A percentile compares a stretch with the other conserved stretches of the same genome.
phyloP scores from a whole-genome alignment of 306 rosid genomes.

The Lotus japonicus region DNA sequence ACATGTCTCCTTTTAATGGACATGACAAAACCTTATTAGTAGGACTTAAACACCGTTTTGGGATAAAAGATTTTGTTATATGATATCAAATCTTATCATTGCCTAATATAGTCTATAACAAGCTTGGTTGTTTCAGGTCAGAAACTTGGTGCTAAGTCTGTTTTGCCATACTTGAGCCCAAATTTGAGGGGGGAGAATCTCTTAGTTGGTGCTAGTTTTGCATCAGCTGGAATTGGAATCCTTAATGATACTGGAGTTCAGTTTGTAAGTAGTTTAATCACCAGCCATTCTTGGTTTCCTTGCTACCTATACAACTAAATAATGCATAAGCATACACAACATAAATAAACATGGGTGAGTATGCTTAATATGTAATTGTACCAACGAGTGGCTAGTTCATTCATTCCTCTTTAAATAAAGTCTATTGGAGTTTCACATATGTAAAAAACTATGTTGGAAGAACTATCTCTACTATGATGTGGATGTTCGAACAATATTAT shows the following conservation, averaged over 20 bases:
- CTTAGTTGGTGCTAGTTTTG: conserved; percentile 68
- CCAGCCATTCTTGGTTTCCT: neutral
- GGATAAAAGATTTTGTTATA: no score
- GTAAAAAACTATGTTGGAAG: no score
- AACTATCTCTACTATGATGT: no score
- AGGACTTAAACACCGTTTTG: no score
- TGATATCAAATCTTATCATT: neutral
- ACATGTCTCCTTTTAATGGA: no score
- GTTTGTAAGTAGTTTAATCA: conserved; percentile 42
- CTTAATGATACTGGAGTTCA: conserved; percentile 72
- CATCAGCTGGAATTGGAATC: conserved; percentile 71
- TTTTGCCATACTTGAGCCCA: conserved; percentile 63
- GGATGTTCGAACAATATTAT: no score
- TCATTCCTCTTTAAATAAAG: no score
- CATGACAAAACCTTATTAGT: no score
- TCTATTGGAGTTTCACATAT: no score
- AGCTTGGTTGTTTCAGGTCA: conserved; percentile 35
- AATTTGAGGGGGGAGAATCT: conserved; percentile 37
- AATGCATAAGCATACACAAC: neutral
- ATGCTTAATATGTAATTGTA: neutral
- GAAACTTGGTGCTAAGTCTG: conserved; percentile 35
- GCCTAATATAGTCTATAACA: neutral
- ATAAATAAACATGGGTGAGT: no score
- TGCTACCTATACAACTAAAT: neutral
- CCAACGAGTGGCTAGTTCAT: no score